Percentiles rank a stretch among this genome's conserved stretches.
These are phyloP conservation scores for Ascochyta clinopodiicola DNA, from an alignment of 2,329 filamentous ascomycete genomes.

Conservation along the genomic window DNA sequence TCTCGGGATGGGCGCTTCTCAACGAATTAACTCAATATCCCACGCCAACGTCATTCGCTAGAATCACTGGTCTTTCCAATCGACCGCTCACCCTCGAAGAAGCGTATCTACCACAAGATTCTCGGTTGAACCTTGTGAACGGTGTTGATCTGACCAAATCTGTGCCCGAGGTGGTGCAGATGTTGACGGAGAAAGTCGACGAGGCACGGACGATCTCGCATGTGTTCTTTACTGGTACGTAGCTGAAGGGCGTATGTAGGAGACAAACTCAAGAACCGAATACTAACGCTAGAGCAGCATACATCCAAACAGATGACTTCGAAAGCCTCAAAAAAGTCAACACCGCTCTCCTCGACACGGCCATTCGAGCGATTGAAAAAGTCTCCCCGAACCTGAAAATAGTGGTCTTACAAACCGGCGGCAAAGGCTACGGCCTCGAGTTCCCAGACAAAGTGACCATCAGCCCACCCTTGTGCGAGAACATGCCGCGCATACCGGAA, in stretches of 20 bases:
- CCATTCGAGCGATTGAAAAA: conserved; percentile 1
- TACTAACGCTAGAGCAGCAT: background rate
- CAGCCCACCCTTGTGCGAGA: background rate
- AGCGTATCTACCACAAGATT: background rate
- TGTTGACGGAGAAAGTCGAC: conserved; percentile 2
- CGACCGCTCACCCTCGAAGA: conserved; percentile 3
- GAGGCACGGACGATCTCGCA: background rate
- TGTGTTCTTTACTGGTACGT: conserved; percentile 10
- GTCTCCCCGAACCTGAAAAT: background rate
- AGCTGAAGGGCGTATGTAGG: too few relatives aligned
- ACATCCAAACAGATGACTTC: background rate
- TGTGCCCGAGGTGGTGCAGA: background rate
- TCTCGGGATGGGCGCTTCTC: conserved; percentile 5
- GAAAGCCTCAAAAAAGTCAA: background rate
- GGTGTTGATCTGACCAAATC: conserved; percentile 2
- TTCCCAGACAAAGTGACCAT: conserved; percentile 3
- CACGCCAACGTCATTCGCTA: background rate
- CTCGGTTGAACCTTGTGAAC: conserved; percentile 3
- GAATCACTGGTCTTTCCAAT: conserved; percentile 2
- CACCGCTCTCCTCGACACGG: background rate
- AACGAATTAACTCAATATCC: conserved; percentile 3
- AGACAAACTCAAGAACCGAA: too few relatives aligned
- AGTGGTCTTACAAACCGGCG: conserved; percentile 4
- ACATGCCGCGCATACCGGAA: conserved; percentile 18
- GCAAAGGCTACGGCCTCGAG: conserved; percentile 3